Percentiles rank a stretch among this genome's conserved stretches.
These are phyloP conservation scores for Austroboletus niveus DNA, from an alignment of 1,284 basidiomycete species.

Conservation along the genomic window DNA sequence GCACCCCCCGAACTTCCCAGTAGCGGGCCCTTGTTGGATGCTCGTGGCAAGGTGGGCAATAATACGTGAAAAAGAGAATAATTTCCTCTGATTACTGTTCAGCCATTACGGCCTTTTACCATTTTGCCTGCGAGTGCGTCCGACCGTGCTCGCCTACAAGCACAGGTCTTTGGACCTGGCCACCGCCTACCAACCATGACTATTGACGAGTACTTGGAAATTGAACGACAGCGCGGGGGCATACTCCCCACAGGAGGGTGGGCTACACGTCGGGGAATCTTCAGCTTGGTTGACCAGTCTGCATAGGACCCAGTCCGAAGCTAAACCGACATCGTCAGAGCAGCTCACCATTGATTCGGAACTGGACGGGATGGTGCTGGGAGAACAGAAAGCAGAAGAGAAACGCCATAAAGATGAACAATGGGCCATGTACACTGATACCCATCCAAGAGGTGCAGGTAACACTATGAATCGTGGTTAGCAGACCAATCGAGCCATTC, in stretches of 20 bases:
- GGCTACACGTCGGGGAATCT: conserved; percentile 28
- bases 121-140: conserved; percentile 75
- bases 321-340: conserved; percentile 70
- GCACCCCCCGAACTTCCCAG: conserved; percentile 43
- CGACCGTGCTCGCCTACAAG: conserved; percentile 69
- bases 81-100: conserved; percentile 6
- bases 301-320: conserved; percentile 65
- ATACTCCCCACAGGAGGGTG: conserved; percentile 87
- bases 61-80: neutral
- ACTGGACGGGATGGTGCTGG: conserved; percentile 75
- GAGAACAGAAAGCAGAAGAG: conserved; percentile 72
- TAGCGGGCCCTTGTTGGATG: conserved; percentile 69
- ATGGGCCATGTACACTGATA: conserved; percentile 84
- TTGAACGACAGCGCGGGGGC: conserved; percentile 82
- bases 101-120: conserved; percentile 87
- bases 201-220: conserved; percentile 91
- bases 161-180: conserved; percentile 84
- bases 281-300: conserved; percentile 9
- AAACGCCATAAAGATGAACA: conserved; percentile 82
- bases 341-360: conserved; percentile 78
- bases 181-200: conserved; percentile 94
- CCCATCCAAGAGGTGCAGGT: conserved; percentile 79
- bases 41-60: conserved; percentile 63
- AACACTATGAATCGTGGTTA: conserved; percentile 95
- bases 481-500: conserved; percentile 12